Evolutionary conservation across 192 early-diverging fungal species (phyloP), one percentile per base, ranked within the genome.

Genomic region (Mortierella claussenii): DNA sequence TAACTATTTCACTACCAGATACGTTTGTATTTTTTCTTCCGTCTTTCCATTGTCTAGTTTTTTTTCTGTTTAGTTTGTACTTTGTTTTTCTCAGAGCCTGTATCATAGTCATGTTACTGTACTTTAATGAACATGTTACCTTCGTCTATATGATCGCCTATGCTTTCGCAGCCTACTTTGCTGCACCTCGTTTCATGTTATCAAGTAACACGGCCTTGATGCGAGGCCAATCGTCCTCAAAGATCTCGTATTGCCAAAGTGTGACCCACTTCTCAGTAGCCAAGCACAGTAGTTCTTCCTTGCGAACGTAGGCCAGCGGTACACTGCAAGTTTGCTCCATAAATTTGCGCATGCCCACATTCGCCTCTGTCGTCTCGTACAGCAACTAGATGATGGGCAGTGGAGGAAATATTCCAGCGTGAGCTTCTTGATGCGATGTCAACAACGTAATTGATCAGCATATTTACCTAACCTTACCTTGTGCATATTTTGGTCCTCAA

Each of bases 191-290:
- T 3, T 56, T 55, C 53, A 76, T 48, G 30, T 36, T 67, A 2
- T 67, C 73, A 3, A 65, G 48, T 8, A 76, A 30, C 1, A 23
- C 45, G 17, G 52, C 64, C 21, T 46, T 55, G 54, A 76, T 76
- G 13, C 65, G 73, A 37, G 73, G 73, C 73, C 73, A 76, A 9
- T 76, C 64, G 12, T 76, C 58, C 32, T 76, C 73, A 62, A 76
- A 76, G 57, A 76, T 61, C 21, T 50, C 64, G 32, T 76, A 76
- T 8, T 45, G 31, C 50, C 58, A 76, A n/a, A 76, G 59, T 5
- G 56, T 46, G 40, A 76, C 46, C 63, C 63, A 76, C 34, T 67
- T 54, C 10, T 76, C 27, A 21, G 45, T 67, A 13, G 51, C 45
- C 1, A 24, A 34, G 24, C 65, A 67, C 73, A 42, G 49, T 13